Percentiles rank a stretch among this genome's conserved stretches.
Evolutionary conservation across 1,284 basidiomycete genomes (phyloP).

Genomic region (Heliocybe sulcata): DNA sequence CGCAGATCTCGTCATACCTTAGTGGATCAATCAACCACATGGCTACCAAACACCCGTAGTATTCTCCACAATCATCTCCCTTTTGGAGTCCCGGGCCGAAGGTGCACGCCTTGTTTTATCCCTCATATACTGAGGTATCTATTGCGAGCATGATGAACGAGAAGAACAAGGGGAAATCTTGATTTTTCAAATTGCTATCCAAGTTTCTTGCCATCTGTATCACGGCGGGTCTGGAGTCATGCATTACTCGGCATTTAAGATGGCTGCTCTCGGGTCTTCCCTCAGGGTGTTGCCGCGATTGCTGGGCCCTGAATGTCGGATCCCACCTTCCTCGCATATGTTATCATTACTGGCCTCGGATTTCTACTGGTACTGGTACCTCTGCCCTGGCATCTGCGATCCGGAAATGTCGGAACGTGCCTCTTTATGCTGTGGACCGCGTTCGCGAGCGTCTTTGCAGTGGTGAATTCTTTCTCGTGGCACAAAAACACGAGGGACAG

Average conservation of each 20-base stretch:
- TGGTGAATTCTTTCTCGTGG: constrained; percentile 58
- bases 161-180: no score
- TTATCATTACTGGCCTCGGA: constrained; percentile 18
- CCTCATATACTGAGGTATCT: no score
- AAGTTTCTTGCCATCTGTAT: no score
- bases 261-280: neutral
- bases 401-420: constrained; percentile 51
- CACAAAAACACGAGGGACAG: constrained; percentile 27
- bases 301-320: neutral
- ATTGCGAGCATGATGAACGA: no score
- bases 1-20: no score
- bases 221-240: no score
- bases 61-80: no score
- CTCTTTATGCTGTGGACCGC: constrained; percentile 52
- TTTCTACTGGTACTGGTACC: constrained; percentile 36
- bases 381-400: constrained; percentile 41
- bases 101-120: no score
- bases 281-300: neutral
- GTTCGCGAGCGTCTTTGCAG: constrained; percentile 33
- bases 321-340: neutral
- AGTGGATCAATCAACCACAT: no score
- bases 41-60: no score
- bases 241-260: neutral
- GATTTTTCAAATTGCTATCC: no score
- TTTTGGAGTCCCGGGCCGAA: no score